Conservation (phyloP, 2,329 filamentous ascomycete genomes). For the Alternaria sp. region DNA sequence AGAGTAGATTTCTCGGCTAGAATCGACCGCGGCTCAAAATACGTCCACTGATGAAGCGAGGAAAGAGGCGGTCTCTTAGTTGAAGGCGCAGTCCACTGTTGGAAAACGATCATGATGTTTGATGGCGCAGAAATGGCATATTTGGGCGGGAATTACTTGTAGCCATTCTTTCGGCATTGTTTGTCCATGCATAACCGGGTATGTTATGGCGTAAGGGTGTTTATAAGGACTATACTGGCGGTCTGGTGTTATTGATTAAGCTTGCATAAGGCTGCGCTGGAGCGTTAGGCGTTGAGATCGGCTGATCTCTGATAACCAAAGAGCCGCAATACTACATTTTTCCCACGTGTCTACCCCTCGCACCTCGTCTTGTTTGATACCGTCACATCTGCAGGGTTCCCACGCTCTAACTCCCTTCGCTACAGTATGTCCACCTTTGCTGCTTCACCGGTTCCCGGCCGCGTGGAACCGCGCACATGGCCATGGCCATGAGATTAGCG, state of each 20-base stretch:
- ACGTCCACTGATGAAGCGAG: neutral
- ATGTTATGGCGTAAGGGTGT: neutral
- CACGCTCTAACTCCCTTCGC: too few species aligned
- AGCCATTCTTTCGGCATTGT: neutral
- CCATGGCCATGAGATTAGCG: neutral
- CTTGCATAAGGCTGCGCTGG: neutral
- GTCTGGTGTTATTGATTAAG: neutral
- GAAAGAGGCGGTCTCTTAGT: neutral
- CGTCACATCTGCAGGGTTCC: neutral
- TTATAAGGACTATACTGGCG: neutral
- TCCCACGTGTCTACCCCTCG: neutral
- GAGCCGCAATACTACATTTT: neutral
- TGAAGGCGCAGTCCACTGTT: neutral
- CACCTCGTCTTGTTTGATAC: neutral
- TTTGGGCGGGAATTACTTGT: neutral
- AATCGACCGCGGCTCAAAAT: neutral
- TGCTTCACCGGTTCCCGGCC: neutral
- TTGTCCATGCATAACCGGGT: neutral
- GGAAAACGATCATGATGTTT: neutral
- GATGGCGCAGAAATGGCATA: neutral
- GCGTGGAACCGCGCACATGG: neutral
- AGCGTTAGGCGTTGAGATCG: neutral
- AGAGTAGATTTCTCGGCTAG: slow-evolving; percentile 54
- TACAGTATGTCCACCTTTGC: neutral
- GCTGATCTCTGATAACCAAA: neutral